Base-by-base conservation (phyloP, 306 rosid species). In the Medicago ruthenica region DNA sequence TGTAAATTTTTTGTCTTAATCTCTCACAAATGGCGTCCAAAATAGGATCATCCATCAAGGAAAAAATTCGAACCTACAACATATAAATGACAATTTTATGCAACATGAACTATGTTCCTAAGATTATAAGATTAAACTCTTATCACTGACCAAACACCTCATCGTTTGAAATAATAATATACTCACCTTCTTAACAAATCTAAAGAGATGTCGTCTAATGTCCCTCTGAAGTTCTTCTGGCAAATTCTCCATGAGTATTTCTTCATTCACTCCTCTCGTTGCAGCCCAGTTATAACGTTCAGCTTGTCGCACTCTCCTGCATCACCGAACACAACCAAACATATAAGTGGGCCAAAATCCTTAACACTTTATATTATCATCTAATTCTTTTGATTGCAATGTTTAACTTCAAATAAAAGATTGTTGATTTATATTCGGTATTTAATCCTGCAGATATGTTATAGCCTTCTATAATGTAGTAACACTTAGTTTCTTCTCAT, bases 201-300 rank as follows among this genome's bases (percentile, higher is more conserved):
- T 72, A 44, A 88, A 90, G 72, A 90, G 88, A 85, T 92, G 98
- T 6, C 95, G 93, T 81, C 97, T 88, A 50, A 90, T 90, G 58
- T 90, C 92, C 64, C 87, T 86, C 59, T 89, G 97, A 44, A 93
- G 86, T 80, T 93, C 96, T 78, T 93, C 98, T 0, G 97, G 95
- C 84, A 93, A 83, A 82, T 86, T 85, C 83, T 87, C 95, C 79
- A 93, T 64, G 67, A 89, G 93, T 24, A 61, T 47, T 85, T 90
- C 97, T 81, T 93, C 98, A 85, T 93, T 91, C 77, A 90, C 98
- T 4, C 98, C 98, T 76, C 98, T 87, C 53, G 98, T 90, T 15
- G 98, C 96, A 45, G 93, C 97, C 98, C 97, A 93, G 22, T 67
- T 86, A 62, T 83, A 93, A 57, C 95, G 85, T 81, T 93, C 98